Conservation (phyloP, 2,329 filamentous ascomycete species). For the Colletotrichum falcatum region DNA sequence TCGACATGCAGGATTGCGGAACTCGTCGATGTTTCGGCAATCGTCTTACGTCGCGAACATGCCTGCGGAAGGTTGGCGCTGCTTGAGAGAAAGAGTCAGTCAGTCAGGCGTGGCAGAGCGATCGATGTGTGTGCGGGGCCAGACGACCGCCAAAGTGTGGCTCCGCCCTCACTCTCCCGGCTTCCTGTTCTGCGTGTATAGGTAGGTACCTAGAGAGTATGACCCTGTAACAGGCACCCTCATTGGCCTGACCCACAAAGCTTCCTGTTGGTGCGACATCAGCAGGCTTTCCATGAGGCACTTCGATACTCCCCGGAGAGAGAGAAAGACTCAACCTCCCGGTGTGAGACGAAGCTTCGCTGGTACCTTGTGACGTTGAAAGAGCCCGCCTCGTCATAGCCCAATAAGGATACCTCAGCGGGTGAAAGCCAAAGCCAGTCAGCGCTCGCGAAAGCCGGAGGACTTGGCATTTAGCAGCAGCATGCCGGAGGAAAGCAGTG, state of each 20-base stretch:
- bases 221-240: constrained; percentile 1
- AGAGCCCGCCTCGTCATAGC: not conserved
- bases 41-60: not conserved
- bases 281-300: constrained; percentile 26
- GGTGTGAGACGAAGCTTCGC: not conserved
- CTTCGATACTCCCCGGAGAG: not conserved
- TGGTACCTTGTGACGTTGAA: not conserved
- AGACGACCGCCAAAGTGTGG: not conserved
- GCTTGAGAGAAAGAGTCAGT: not conserved
- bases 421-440: not conserved
- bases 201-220: not conserved
- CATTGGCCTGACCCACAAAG: constrained; percentile 16
- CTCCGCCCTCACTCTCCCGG: not conserved
- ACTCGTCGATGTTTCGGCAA: constrained; percentile 3
- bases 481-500: constrained; percentile 7
- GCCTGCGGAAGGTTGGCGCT: not conserved
- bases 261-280: constrained; percentile 11
- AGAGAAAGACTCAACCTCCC: not conserved
- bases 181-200: not conserved
- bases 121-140: not conserved
- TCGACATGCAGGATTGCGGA: constrained; percentile 3
- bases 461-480: too few relatives aligned
- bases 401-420: constrained; percentile 3
- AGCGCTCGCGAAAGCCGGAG: not conserved
- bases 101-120: not conserved